These are phyloP conservation scores for Debaryomyces tyrocola DNA, from an alignment of 805 yeast species.

Conservation along the genomic window DNA sequence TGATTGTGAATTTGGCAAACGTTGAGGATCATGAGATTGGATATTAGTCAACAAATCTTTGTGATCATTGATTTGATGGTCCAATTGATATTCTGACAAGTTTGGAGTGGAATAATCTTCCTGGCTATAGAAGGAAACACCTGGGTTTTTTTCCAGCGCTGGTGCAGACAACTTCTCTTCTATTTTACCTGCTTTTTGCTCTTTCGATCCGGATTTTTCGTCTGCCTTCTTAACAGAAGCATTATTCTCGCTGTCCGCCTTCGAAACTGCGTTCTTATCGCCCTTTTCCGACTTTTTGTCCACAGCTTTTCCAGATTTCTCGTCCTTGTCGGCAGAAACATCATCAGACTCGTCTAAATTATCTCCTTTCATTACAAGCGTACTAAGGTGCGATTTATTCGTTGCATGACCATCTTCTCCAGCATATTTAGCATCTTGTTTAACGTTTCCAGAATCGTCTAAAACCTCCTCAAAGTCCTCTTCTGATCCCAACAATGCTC, in stretches of 20 bases:
- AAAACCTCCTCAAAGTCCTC: slow-evolving; percentile 53
- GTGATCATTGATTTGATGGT: slow-evolving; percentile 38
- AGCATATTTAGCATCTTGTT: slow-evolving; percentile 41
- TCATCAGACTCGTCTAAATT: background rate
- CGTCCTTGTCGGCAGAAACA: background rate
- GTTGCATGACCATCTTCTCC: background rate
- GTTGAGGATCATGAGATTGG: slow-evolving; percentile 36
- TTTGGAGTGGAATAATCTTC: slow-evolving; percentile 42
- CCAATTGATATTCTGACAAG: slow-evolving; percentile 44
- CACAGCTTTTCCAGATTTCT: slow-evolving; percentile 17
- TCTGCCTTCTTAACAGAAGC: slow-evolving; percentile 23
- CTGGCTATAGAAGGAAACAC: slow-evolving; percentile 12
- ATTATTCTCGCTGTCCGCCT: slow-evolving; percentile 13
- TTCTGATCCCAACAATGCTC: slow-evolving; percentile 48
- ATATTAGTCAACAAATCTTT: slow-evolving; percentile 34
- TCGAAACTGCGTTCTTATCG: background rate
- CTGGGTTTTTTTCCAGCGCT: background rate
- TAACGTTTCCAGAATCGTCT: slow-evolving; percentile 55
- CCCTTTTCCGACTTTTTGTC: slow-evolving; percentile 19
- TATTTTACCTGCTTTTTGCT: background rate
- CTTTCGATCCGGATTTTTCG: slow-evolving; percentile 9
- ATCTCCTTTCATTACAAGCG: background rate
- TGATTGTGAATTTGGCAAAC: slow-evolving; percentile 17
- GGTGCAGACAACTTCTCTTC: background rate
- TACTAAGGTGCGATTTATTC: slow-evolving; percentile 1